Conservation (phyloP, 306 rosid genomes). For the Cucurbita maxima region DNA sequence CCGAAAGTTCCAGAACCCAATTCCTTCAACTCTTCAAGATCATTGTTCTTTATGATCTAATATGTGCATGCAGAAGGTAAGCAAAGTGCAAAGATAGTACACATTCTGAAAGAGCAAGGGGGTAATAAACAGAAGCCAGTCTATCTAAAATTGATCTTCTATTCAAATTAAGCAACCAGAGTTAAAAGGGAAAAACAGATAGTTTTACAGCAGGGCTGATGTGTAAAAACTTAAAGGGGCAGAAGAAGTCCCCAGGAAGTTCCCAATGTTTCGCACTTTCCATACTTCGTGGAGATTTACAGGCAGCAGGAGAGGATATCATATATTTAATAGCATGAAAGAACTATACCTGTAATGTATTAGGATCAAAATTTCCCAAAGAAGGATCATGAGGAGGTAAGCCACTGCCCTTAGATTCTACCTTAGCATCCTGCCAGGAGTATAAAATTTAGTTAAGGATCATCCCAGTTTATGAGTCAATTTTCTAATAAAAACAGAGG, state of each 20-base stretch:
- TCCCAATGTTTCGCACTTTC: no score
- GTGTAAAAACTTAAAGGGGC: background rate
- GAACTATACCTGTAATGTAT: conserved; percentile 67
- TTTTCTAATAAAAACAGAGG: background rate
- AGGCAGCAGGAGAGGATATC: background rate
- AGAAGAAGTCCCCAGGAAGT: background rate
- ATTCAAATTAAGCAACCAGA: conserved; percentile 2
- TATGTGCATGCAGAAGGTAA: conserved; percentile 21
- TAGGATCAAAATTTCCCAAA: conserved; percentile 45
- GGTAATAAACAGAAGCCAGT: background rate
- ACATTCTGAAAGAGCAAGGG: background rate
- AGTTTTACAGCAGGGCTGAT: background rate
- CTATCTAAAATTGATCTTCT: background rate
- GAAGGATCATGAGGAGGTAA: conserved; percentile 41
- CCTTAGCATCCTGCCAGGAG: conserved; percentile 43
- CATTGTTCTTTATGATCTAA: conserved; percentile 72
- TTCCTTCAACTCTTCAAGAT: conserved; percentile 83
- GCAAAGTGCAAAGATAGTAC: background rate
- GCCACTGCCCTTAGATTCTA: conserved; percentile 31
- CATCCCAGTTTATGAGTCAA: background rate
- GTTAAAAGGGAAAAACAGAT: background rate
- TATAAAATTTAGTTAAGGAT: conserved; percentile 10
- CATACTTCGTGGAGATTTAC: background rate
- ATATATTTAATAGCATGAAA: conserved; percentile 1
- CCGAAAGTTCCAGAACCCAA: conserved; percentile 93